Evolutionary conservation across 2,329 filamentous ascomycete species (phyloP).

Genomic region (Xylariaceae sp.): DNA sequence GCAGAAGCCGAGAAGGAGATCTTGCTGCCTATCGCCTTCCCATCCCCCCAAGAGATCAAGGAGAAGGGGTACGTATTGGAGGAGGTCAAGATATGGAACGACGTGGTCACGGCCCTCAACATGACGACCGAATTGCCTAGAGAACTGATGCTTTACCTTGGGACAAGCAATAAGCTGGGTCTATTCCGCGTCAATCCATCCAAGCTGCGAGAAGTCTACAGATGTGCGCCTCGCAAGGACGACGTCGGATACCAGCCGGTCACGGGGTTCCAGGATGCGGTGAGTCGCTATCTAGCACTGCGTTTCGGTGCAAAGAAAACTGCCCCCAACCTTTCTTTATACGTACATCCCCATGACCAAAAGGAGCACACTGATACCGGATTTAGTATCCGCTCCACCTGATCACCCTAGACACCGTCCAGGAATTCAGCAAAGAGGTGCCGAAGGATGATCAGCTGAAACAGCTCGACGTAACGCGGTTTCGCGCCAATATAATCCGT

Average conservation of each 20-base stretch:
- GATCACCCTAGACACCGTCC: conserved; percentile 59
- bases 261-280: conserved; percentile 64
- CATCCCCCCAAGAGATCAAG: conserved; percentile 51
- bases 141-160: conserved; percentile 60
- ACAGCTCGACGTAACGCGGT: conserved; percentile 56
- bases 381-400: conserved; percentile 63
- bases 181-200: conserved; percentile 62
- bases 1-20: conserved; percentile 58
- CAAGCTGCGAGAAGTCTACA: conserved; percentile 52
- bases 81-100: conserved; percentile 60
- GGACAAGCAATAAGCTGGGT: conserved; percentile 58
- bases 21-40: conserved; percentile 58
- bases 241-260: conserved; percentile 58
- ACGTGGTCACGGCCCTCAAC: conserved; percentile 50
- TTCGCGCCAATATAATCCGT: conserved; percentile 68
- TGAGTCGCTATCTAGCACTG: conserved; percentile 35
- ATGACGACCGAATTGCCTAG: conserved; percentile 53
- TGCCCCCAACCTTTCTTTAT: neutral
- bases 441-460: conserved; percentile 43
- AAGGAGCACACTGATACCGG: neutral
- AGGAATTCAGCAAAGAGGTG: conserved; percentile 53
- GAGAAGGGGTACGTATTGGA: conserved; percentile 54
- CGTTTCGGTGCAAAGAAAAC: neutral
- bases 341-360: neutral
- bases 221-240: conserved; percentile 53